A percentile compares a stretch with the other conserved stretches of the same genome.
phyloP scores from a whole-genome alignment of 768 basidiomycete genomes.

The Serpula lacrymans region DNA sequence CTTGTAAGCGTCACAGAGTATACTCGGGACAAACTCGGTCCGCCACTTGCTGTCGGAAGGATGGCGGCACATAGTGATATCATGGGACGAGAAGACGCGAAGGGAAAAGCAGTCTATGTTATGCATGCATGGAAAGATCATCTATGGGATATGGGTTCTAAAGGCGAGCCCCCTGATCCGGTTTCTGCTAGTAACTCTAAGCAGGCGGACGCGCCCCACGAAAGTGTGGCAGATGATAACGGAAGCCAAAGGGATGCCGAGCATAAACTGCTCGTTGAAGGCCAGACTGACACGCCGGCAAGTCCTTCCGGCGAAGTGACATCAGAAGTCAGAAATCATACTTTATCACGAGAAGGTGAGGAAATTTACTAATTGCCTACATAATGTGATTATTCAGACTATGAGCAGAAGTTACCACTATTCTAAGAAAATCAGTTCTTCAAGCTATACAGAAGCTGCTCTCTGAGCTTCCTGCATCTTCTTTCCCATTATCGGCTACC shows the following conservation, averaged over 20 bases:
- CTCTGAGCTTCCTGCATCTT: constrained; percentile 40
- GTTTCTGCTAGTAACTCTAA: too few species aligned
- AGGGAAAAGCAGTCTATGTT: constrained; percentile 76
- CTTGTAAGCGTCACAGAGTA: constrained; percentile 64
- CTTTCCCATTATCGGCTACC: constrained; percentile 76
- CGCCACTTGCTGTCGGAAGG: constrained; percentile 73
- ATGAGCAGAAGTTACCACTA: constrained; percentile 55
- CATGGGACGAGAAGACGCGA: constrained; percentile 44
- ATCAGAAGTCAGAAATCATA: too few species aligned
- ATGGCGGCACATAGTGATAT: constrained; percentile 57
- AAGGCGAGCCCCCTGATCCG: constrained; percentile 50
- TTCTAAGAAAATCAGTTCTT: constrained; percentile 59
- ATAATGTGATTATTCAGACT: background rate
- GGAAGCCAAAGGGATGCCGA: constrained; percentile 3
- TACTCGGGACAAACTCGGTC: constrained; percentile 23
- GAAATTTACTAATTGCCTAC: background rate
- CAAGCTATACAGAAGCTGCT: constrained; percentile 60
- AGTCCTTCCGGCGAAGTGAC: too few species aligned
- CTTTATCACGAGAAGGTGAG: constrained; percentile 4
- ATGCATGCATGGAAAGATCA: constrained; percentile 76
- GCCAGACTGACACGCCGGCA: constrained; percentile 23
- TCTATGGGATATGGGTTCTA: constrained; percentile 72
- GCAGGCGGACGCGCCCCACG: too few species aligned
- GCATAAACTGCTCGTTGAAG: too few species aligned
- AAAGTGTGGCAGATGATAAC: constrained; percentile 9